Evolutionary conservation across 805 yeast species (phyloP).

Genomic region (Kuraishia piskuri): DNA sequence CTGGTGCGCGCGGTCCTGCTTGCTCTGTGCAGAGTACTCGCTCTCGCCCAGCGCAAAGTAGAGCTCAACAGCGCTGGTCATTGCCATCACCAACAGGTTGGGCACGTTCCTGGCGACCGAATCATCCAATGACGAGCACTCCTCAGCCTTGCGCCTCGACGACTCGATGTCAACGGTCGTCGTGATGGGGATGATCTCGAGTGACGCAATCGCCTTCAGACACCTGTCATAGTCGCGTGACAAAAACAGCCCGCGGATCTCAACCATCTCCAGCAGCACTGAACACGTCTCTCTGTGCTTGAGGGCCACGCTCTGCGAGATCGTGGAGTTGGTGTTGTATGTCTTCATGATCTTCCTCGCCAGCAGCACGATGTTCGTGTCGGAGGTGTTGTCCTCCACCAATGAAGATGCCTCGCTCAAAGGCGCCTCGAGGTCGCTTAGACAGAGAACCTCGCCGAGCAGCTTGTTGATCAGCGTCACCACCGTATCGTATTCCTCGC

Average conservation of each 20-base stretch:
- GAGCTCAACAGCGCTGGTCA: slow-evolving; percentile 65
- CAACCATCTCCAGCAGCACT: slow-evolving; percentile 55
- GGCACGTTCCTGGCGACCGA: slow-evolving; percentile 75
- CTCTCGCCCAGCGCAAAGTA: slow-evolving; percentile 35
- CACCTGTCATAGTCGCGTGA: slow-evolving; percentile 51
- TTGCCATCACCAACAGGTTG: slow-evolving; percentile 64
- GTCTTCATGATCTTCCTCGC: slow-evolving; percentile 35
- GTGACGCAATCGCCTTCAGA: slow-evolving; percentile 42
- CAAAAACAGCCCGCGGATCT: slow-evolving; percentile 54
- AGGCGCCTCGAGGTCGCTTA: slow-evolving; percentile 60
- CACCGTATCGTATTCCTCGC: slow-evolving; percentile 82
- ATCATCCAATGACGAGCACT: slow-evolving; percentile 56
- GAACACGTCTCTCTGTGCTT: slow-evolving; percentile 58
- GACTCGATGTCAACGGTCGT: slow-evolving; percentile 39
- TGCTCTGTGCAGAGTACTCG: slow-evolving; percentile 28
- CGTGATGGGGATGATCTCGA: slow-evolving; percentile 61
- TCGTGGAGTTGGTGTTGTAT: slow-evolving; percentile 48
- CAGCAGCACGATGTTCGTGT: slow-evolving; percentile 33
- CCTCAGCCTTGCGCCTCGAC: slow-evolving; percentile 64
- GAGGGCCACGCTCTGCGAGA: slow-evolving; percentile 44
- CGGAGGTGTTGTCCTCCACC: slow-evolving; percentile 11
- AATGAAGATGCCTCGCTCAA: slow-evolving; percentile 27
- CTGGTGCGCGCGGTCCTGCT: slow-evolving; percentile 44
- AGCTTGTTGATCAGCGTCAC: slow-evolving; percentile 64
- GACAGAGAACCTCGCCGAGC: slow-evolving; percentile 68